These are phyloP conservation scores for Phlebiopsis flavidoalba DNA, from an alignment of 768 basidiomycete species.

Conservation along the genomic window DNA sequence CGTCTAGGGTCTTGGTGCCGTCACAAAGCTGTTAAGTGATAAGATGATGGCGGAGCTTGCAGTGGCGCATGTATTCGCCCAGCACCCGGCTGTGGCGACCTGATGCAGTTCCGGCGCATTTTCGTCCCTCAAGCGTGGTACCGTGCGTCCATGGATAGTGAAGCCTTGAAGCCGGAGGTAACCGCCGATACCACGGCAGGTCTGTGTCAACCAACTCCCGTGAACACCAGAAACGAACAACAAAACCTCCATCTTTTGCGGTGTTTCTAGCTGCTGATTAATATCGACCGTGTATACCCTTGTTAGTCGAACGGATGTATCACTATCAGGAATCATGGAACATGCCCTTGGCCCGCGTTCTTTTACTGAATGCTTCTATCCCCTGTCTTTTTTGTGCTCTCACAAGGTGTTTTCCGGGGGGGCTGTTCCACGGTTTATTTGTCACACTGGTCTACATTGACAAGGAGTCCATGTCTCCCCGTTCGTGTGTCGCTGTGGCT, in stretches of 20 bases:
- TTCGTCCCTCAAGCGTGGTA: too few species aligned
- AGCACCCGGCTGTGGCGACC: neutral
- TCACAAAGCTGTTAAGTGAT: conserved; percentile 61
- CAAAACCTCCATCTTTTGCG: too few species aligned
- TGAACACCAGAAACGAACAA: too few species aligned
- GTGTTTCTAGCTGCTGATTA: neutral
- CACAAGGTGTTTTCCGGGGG: too few species aligned
- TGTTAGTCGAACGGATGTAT: neutral
- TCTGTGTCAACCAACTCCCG: too few species aligned
- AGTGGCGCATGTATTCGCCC: neutral
- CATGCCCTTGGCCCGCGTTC: neutral
- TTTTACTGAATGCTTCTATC: too few species aligned
- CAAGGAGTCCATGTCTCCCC: too few species aligned
- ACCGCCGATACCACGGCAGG: neutral
- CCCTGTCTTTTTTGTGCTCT: too few species aligned
- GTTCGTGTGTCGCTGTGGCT: too few species aligned
- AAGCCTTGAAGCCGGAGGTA: neutral
- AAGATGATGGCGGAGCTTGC: neutral
- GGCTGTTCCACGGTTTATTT: too few species aligned
- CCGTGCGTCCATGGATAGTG: neutral
- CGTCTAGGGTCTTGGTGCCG: conserved; percentile 67
- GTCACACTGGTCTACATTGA: too few species aligned
- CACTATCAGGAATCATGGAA: neutral
- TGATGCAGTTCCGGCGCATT: too few species aligned
- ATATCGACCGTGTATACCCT: neutral